These are phyloP conservation scores for Aspergillus sp. DNA, from an alignment of 2,329 filamentous ascomycete genomes.

Conservation along the genomic window DNA sequence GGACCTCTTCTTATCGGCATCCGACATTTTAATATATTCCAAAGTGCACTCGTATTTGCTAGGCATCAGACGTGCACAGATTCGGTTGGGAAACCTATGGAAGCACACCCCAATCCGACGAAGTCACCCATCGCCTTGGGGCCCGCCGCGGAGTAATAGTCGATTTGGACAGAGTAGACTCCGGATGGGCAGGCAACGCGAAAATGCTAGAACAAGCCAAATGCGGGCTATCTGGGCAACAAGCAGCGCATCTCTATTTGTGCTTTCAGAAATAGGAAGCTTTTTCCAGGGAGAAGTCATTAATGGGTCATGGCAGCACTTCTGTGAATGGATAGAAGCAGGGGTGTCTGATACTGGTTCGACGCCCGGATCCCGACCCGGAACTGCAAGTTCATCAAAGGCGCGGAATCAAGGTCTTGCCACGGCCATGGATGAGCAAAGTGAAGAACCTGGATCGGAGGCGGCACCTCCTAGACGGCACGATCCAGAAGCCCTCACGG, in stretches of 20 bases:
- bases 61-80: slow-evolving; percentile 79
- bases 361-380: slow-evolving; percentile 36
- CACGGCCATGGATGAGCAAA: slow-evolving; percentile 7
- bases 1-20: slow-evolving; percentile 78
- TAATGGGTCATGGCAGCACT: slow-evolving; percentile 74
- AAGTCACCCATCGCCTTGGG: slow-evolving; percentile 71
- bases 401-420: slow-evolving; percentile 8
- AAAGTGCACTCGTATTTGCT: slow-evolving; percentile 85
- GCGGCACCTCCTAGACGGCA: slow-evolving; percentile 47
- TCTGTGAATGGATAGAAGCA: slow-evolving; percentile 70
- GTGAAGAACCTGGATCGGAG: slow-evolving; percentile 14
- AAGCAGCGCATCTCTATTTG: slow-evolving; percentile 81
- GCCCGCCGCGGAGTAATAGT: slow-evolving; percentile 62
- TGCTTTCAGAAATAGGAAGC: slow-evolving; percentile 80
- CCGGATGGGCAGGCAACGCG: slow-evolving; percentile 61
- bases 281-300: slow-evolving; percentile 92
- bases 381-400: slow-evolving; percentile 35
- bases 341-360: slow-evolving; percentile 31
- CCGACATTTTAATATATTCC: slow-evolving; percentile 77
- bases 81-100: slow-evolving; percentile 83
- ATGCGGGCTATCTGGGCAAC: slow-evolving; percentile 90
- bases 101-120: slow-evolving; percentile 76
- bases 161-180: slow-evolving; percentile 61
- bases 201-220: slow-evolving; percentile 60
- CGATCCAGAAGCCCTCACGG: slow-evolving; percentile 81